phyloP scores from a whole-genome alignment of 306 rosid species.

The Glycyrrhiza uralensis region DNA sequence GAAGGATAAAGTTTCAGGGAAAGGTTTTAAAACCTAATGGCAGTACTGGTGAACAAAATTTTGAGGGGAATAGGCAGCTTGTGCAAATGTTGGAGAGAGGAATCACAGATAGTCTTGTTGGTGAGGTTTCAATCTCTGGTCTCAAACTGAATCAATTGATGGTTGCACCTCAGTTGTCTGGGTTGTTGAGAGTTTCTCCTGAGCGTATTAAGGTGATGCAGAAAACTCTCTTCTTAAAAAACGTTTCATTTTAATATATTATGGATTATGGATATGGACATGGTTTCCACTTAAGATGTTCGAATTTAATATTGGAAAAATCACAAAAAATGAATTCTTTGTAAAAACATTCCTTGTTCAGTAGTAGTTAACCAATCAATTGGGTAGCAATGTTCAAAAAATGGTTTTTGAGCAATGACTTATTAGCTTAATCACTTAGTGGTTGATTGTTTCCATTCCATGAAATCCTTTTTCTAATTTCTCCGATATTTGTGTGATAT shows the following conservation, averaged over 20 bases:
- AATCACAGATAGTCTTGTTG: constrained; percentile 56
- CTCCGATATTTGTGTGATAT: not conserved
- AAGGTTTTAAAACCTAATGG: constrained; percentile 57
- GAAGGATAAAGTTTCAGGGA: constrained; percentile 82
- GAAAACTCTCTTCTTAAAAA: constrained; percentile 1
- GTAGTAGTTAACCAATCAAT: not conserved
- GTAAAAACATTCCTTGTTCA: not conserved
- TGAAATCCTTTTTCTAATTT: not conserved
- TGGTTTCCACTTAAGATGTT: not conserved
- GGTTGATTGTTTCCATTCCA: not conserved
- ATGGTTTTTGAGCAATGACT: not conserved
- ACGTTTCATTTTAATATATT: not conserved
- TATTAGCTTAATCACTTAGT: not conserved
- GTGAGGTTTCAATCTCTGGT: constrained; percentile 75
- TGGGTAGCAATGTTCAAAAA: not conserved
- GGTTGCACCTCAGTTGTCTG: constrained; percentile 88
- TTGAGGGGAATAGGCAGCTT: constrained; percentile 41
- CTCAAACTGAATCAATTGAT: constrained; percentile 88
- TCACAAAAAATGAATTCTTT: not conserved
- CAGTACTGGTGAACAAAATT: constrained; percentile 38
- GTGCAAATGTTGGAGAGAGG: constrained; percentile 41
- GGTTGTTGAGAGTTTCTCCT: constrained; percentile 61
- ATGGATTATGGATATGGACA: no score
- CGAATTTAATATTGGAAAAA: not conserved
- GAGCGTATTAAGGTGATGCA: constrained; percentile 68